These are phyloP conservation scores for Malus hybrid DNA, from an alignment of 331 rosid species.

Conservation along the genomic window DNA sequence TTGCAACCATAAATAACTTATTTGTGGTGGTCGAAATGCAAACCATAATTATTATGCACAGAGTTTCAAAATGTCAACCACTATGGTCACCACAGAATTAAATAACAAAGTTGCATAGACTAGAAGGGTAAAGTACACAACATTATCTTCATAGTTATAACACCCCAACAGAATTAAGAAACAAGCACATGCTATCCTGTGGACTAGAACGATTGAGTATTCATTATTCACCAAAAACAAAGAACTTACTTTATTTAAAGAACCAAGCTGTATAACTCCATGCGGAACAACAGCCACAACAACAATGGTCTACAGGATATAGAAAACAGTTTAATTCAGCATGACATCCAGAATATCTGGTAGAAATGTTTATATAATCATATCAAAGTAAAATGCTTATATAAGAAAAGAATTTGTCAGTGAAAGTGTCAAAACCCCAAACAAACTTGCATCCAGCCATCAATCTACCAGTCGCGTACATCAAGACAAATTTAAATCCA, in stretches of 20 bases:
- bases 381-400: neutral
- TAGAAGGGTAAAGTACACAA: neutral
- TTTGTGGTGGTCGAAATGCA: neutral
- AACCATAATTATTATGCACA: neutral
- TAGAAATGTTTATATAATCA: neutral
- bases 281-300: constrained; percentile 69
- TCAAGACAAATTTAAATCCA: neutral
- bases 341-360: neutral
- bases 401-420: neutral
- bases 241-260: constrained; percentile 56
- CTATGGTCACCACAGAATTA: neutral
- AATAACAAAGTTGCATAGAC: neutral
- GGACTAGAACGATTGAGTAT: neutral
- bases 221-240: constrained; percentile 9
- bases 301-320: constrained; percentile 61
- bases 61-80: neutral
- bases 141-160: neutral
- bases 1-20: neutral
- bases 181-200: too few species aligned
- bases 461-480: neutral
- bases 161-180: neutral
- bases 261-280: constrained; percentile 96
- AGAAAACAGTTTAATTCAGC: constrained; percentile 5
- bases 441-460: neutral
- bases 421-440: neutral